Evolutionary conservation across 306 rosid genomes (phyloP).

Genomic region (Corylus americana): DNA sequence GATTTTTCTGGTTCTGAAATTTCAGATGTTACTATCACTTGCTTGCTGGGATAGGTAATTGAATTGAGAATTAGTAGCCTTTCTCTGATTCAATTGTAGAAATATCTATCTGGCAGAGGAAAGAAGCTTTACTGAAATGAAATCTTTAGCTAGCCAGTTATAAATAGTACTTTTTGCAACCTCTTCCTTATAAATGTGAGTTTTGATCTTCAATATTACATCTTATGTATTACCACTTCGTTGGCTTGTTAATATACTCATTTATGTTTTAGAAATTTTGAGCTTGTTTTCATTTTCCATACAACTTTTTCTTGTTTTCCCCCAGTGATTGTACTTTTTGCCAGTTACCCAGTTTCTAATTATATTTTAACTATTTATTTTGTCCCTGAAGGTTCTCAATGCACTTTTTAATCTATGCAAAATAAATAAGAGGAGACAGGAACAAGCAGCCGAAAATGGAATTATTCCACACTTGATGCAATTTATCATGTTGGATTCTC

Average conservation of each 20-base stretch:
- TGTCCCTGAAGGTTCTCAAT: constrained; percentile 69
- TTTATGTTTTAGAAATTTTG: background rate
- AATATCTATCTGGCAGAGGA: background rate
- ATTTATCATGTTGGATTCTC: constrained; percentile 88
- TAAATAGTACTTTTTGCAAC: background rate
- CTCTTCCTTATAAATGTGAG: background rate
- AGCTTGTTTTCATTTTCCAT: background rate
- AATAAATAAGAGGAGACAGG: constrained; percentile 99
- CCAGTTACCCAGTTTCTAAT: constrained; percentile 15
- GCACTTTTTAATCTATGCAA: constrained; percentile 96
- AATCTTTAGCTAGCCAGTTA: background rate
- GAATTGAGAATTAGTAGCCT: background rate
- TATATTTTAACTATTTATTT: constrained; percentile 22
- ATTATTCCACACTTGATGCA: constrained; percentile 97
- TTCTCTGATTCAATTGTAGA: background rate
- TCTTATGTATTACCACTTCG: background rate
- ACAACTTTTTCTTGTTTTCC: background rate
- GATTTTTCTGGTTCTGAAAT: background rate
- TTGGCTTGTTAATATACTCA: background rate
- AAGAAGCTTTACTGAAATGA: background rate
- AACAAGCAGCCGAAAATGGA: constrained; percentile 99
- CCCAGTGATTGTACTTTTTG: constrained; percentile 13
- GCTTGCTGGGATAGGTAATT: background rate
- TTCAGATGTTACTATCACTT: background rate
- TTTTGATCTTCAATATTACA: background rate